Evolutionary conservation across 495 filamentous ascomycete genomes (phyloP).

Genomic region (Aspergillus campestris): DNA sequence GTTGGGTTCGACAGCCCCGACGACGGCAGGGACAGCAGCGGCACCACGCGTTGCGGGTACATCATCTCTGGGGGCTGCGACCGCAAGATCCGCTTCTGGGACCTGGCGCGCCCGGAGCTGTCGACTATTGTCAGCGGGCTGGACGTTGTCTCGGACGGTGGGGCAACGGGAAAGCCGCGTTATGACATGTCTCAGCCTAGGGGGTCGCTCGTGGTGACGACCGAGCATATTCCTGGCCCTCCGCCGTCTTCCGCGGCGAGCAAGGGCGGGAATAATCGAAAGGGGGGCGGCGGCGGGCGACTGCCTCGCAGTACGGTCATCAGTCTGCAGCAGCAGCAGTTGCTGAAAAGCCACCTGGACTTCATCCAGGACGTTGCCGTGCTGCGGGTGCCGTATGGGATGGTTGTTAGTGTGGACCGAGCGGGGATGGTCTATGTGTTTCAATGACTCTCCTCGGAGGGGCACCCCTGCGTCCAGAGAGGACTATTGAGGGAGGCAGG

Average conservation of each 20-base stretch:
- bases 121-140: slow-evolving; percentile 74
- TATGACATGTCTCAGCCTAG: slow-evolving; percentile 66
- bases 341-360: slow-evolving; percentile 83
- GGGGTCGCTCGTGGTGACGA: slow-evolving; percentile 59
- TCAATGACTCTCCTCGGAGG: slow-evolving; percentile 39
- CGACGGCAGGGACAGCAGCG: slow-evolving; percentile 33
- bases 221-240: slow-evolving; percentile 54
- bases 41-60: slow-evolving; percentile 47
- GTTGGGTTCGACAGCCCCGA: slow-evolving; percentile 43
- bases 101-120: slow-evolving; percentile 61
- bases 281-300: slow-evolving; percentile 30
- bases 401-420: slow-evolving; percentile 85
- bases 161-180: slow-evolving; percentile 44
- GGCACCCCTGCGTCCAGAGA: too few species aligned
- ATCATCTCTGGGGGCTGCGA: slow-evolving; percentile 83
- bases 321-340: slow-evolving; percentile 73
- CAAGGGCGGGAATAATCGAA: slow-evolving; percentile 24
- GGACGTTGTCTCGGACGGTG: slow-evolving; percentile 52
- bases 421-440: slow-evolving; percentile 91
- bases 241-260: slow-evolving; percentile 20
- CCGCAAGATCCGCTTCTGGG: slow-evolving; percentile 91
- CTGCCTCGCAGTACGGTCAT: slow-evolving; percentile 79
- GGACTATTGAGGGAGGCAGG: too few species aligned
- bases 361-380: slow-evolving; percentile 80
- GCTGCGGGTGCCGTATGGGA: slow-evolving; percentile 81